A percentile compares a stretch with the other conserved stretches of the same genome.
Conservation (phyloP, 2,329 filamentous ascomycete genomes). For the Cladosporium cucumerinum region DNA sequence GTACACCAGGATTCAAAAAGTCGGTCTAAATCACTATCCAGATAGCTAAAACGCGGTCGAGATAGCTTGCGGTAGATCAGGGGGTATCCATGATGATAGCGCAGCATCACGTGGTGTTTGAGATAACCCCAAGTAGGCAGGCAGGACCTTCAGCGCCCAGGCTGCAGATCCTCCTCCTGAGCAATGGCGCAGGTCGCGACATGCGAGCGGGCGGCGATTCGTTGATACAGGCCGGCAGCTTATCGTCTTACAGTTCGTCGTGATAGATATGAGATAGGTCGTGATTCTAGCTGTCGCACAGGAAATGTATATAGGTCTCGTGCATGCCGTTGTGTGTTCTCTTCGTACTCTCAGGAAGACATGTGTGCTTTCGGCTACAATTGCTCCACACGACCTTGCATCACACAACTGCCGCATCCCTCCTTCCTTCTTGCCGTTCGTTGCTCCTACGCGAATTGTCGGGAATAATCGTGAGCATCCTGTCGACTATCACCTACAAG, state of each 20-base stretch:
- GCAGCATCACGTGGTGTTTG: constrained; percentile 10
- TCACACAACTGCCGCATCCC: constrained; percentile 5
- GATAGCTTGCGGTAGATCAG: background rate
- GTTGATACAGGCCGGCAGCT: constrained; percentile 1
- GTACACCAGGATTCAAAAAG: constrained; percentile 9
- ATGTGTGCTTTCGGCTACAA: constrained; percentile 6
- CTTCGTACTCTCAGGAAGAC: background rate
- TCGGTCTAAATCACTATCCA: background rate
- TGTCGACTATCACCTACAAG: background rate
- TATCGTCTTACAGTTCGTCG: constrained; percentile 15
- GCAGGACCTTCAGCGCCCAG: constrained; percentile 9
- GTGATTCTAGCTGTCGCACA: background rate
- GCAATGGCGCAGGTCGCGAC: constrained; percentile 15
- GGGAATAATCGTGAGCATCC: background rate
- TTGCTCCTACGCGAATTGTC: background rate
- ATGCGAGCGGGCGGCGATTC: constrained; percentile 12
- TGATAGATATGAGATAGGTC: constrained; percentile 16
- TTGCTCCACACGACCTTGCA: background rate
- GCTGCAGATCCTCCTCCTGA: constrained; percentile 13
- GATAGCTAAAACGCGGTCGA: background rate
- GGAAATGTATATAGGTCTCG: constrained; percentile 3
- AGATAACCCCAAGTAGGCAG: constrained; percentile 16
- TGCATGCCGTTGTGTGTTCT: background rate
- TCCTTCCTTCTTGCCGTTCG: background rate
- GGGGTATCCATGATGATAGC: background rate